Evolutionary conservation across 148 eudicot species (phyloP), one percentile per base, ranked within the genome.

Genomic region (Vaccinium macrocarpon): DNA sequence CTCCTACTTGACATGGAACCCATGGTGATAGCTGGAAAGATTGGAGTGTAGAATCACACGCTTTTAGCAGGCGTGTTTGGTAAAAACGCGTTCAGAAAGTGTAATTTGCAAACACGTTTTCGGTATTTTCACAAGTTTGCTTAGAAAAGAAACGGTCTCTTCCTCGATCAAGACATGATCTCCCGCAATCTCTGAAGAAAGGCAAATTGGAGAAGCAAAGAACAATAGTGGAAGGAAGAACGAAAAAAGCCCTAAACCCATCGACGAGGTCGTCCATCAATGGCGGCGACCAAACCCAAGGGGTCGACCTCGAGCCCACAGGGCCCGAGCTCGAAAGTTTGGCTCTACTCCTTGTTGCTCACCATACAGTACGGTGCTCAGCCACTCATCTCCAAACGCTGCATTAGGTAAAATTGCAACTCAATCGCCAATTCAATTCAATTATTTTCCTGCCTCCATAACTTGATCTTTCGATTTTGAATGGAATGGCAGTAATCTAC

Each of bases 301-400:
- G 71, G 35, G 70, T 51, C 55, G 42, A 55, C 7, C 12, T 48
- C 55, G 79, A 72, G 38, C 52, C 18, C 74, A 46, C 72, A 46
- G 87, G 55, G n/a, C n/a, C 5, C 59, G 15, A 25, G 52, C 76
- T 73, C 87, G 2, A 85, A 59, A 42, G 81, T 85, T 53, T 64
- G 57, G 76, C 61, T 85, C 16, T 82, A 85, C 66, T 85, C 87
- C 0, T 6, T 38, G 49, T 78, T 85, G n/a, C 81, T 85, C 6
- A 76, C 87, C 3, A 7, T 85, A 50, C 87, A 85, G 50, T 85
- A 85, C 77, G 87, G 84, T 46, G 87, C 84, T 76, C 87, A 85
- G 82, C 87, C 87, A 3, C 73, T 85, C 70, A 81, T 82, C 81
- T 75, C 87, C 74, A 85, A 85, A 29, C 87, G 87, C 18, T 85